Conservation (phyloP, 148 eudicot genomes). For the Selenicereus undatus region DNA sequence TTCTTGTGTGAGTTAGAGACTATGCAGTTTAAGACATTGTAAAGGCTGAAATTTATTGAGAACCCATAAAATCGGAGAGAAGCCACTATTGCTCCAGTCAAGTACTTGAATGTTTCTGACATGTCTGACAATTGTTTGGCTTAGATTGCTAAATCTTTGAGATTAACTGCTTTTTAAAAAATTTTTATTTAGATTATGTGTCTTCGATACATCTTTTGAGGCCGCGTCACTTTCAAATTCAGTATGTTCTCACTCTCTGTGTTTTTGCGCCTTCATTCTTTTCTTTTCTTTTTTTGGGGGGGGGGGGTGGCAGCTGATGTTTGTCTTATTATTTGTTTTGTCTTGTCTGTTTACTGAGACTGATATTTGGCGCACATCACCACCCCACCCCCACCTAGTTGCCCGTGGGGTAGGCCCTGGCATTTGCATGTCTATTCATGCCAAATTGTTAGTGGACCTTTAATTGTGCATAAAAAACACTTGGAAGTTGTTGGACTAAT, state of each 20-base stretch:
- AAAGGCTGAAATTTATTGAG: not conserved
- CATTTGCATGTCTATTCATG: not conserved
- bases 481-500: conserved; percentile 28
- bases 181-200: not conserved
- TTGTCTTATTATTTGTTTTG: not conserved
- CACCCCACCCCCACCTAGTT: no score
- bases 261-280: not conserved
- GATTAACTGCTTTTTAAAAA: not conserved
- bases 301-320: conserved; percentile 4
- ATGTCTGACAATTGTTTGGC: not conserved
- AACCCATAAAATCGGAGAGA: no score
- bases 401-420: not conserved
- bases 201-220: not conserved
- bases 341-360: not conserved
- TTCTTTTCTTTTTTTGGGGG: no score
- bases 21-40: not conserved
- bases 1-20: not conserved
- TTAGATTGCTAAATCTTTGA: not conserved
- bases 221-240: no score
- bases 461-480: not conserved
- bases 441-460: not conserved
- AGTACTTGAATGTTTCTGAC: not conserved
- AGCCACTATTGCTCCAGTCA: not conserved
- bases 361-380: no score
- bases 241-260: not conserved